Conservation (phyloP, 805 yeast species). For the Schwanniomyces vanrijiae region DNA sequence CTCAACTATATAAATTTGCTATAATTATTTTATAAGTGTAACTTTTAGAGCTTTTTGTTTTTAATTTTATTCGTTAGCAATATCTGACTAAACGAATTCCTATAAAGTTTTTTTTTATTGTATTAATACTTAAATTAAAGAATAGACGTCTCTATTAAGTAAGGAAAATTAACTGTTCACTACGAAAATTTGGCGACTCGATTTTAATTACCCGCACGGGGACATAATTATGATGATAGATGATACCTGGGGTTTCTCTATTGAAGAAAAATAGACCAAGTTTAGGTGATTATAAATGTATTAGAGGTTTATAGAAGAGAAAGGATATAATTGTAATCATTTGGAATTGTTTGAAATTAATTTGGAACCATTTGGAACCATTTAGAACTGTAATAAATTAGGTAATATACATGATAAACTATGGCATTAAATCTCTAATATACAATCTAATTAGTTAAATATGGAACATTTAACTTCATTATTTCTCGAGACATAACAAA, state of each 20-base stretch:
- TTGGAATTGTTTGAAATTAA: too few species aligned
- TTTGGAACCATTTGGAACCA: too few species aligned
- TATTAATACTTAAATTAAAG: background rate
- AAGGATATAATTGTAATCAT: too few species aligned
- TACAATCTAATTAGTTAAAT: conserved; percentile 33
- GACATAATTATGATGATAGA: background rate
- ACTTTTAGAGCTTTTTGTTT: background rate
- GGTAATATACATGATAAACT: background rate
- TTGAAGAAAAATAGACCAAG: too few species aligned
- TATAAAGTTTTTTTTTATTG: background rate
- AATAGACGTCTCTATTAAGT: background rate
- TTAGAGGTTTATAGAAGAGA: too few species aligned
- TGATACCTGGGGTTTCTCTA: too few species aligned
- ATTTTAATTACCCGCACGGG: background rate
- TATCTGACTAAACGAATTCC: background rate
- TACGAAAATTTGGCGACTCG: background rate
- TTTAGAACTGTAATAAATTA: too few species aligned
- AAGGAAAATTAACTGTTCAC: background rate
- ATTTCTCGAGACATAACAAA: conserved; percentile 81
- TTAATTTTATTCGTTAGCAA: background rate
- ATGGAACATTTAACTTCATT: conserved; percentile 70
- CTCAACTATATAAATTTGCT: background rate
- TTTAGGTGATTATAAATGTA: too few species aligned
- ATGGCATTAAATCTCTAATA: background rate
- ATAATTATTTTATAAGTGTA: background rate